phyloP scores from a whole-genome alignment of 495 filamentous ascomycete genomes.

The Penicillium diatomitis region DNA sequence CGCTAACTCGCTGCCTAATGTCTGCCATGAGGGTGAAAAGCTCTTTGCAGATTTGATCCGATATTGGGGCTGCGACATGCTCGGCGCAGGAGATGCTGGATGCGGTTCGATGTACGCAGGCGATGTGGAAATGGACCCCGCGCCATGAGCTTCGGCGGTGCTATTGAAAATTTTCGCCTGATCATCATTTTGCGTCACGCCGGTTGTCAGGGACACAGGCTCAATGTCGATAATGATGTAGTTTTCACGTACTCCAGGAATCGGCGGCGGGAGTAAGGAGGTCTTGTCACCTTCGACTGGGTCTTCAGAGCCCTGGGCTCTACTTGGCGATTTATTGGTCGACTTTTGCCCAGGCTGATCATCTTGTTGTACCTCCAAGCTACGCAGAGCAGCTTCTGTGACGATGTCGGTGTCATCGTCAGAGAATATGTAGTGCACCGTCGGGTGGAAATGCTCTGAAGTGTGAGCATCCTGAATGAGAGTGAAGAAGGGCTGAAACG shows the following conservation, averaged over 20 bases:
- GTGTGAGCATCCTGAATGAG: conserved; percentile 40
- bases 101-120: conserved; percentile 4
- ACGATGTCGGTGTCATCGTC: conserved; percentile 63
- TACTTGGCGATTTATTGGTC: conserved; percentile 9
- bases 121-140: conserved; percentile 15
- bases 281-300: conserved; percentile 12
- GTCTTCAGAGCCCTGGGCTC: conserved; percentile 6
- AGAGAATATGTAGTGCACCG: conserved; percentile 82
- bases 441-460: conserved; percentile 57
- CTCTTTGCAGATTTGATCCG: conserved; percentile 39
- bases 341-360: conserved; percentile 1
- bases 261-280: conserved; percentile 27
- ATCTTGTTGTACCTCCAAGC: conserved; percentile 28
- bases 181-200: conserved; percentile 1
- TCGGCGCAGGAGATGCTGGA: conserved; percentile 21
- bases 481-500: conserved; percentile 45
- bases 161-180: background rate
- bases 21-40: conserved; percentile 45
- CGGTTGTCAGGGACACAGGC: conserved; percentile 5
- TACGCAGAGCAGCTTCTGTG: conserved; percentile 43
- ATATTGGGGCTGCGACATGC: conserved; percentile 19
- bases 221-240: conserved; percentile 38
- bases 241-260: conserved; percentile 34
- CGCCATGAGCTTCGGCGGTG: background rate
- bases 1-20: conserved; percentile 39